phyloP scores from a whole-genome alignment of 2,329 filamentous ascomycete species.

The Trichophyton schoenleinii region DNA sequence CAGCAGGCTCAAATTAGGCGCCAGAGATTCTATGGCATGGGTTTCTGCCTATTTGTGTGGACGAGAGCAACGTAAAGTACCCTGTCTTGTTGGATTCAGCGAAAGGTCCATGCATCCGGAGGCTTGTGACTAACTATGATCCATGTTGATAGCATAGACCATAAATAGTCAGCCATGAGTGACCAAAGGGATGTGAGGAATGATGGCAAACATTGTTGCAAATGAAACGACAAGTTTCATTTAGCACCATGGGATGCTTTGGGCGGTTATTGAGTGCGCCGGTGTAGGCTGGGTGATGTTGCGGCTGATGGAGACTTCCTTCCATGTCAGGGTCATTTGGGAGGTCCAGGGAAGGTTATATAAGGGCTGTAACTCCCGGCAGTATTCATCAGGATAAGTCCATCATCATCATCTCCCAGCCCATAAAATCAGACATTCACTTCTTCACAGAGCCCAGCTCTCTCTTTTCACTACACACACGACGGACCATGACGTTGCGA shows the following conservation, averaged over 20 bases:
- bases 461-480: not conserved
- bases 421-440: no score
- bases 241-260: not conserved
- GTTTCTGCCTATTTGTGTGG: not conserved
- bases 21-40: not conserved
- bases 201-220: not conserved
- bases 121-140: not conserved
- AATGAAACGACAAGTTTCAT: not conserved
- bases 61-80: not conserved
- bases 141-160: not conserved
- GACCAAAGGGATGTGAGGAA: not conserved
- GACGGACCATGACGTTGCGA: not conserved
- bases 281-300: not conserved
- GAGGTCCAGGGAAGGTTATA: not conserved
- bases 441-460: not conserved
- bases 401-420: not conserved
- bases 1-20: not conserved
- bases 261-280: not conserved
- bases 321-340: no score
- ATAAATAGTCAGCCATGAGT: not conserved
- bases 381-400: not conserved
- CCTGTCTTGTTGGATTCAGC: not conserved
- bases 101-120: not conserved
- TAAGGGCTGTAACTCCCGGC: not conserved
- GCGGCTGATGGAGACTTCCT: not conserved